Evolutionary conservation across 345 rosid species (phyloP), one percentile per base, ranked within the genome.

Genomic region (Syzygium aromaticum): DNA sequence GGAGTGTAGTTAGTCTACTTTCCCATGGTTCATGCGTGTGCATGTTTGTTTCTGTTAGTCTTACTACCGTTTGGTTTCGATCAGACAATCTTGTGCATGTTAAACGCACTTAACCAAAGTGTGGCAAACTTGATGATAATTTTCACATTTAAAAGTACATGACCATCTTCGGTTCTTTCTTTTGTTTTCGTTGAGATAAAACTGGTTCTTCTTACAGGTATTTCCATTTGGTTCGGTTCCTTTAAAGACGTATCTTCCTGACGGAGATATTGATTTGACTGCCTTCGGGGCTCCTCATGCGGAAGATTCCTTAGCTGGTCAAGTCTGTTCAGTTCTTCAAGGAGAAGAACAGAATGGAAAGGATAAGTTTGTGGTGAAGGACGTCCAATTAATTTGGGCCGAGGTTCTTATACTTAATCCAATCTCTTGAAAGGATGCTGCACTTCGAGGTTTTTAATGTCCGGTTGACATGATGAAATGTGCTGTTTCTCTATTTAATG

Each of bases 141-240:
- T 73, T 73, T 73, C 40, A 73, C 80, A 38, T 73, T 84, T 51
- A 16, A 63, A 52, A 15, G 21, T 85, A 13, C 7, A 8, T 21
- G 46, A 59, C 64, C 52, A 27, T 53, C 52, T 86, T 59, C 40
- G 17, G 17, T 33, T 46, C 43, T 59, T 84, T 73, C 25, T 73
- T 33, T 73, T 73, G 49, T 49, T 73, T 73, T 73, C 10, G 49
- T 73, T 73, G 80, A 73, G 25, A 73, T 73, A 77, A 85, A 54
- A 89, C 67, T 22, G 43, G 14, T 88, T 38, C 90, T 54, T 86
- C 49, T 91, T 88, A 61, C 92, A 96, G 99, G 99, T 96, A 51
- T 92, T 90, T 89, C 95, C 98, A 33, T 97, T 95, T 91, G 99
- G 99, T 57, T 97, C 99, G 11, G 99, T 97, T 19, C 99, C 99